A percentile compares a stretch with the other conserved stretches of the same genome.
These are phyloP conservation scores for Trichosporon sp. DNA, from an alignment of 1,284 basidiomycete species.

Conservation along the genomic window DNA sequence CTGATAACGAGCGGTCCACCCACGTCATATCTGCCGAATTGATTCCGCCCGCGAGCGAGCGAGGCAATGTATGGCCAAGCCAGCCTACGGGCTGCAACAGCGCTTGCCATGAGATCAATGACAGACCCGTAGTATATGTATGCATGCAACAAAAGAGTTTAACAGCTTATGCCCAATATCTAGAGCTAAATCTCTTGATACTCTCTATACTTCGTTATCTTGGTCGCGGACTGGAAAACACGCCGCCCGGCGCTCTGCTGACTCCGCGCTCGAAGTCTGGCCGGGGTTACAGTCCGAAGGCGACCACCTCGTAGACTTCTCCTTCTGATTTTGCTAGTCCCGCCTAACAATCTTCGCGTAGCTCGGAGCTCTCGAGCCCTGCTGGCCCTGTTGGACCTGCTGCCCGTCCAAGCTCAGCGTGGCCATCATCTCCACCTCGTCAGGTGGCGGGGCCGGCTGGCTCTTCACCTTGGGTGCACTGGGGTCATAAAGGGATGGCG, in stretches of 20 bases:
- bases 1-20: background rate
- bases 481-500: conserved; percentile 35
- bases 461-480: conserved; percentile 2
- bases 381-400: background rate
- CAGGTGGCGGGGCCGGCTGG: background rate
- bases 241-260: background rate
- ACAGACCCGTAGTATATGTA: background rate
- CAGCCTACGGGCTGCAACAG: background rate
- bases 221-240: too few species aligned
- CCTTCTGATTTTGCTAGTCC: conserved; percentile 22
- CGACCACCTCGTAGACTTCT: background rate
- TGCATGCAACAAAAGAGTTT: conserved; percentile 4
- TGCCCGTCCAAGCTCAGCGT: background rate
- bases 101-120: background rate
- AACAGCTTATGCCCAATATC: conserved; percentile 1
- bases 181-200: background rate
- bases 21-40: background rate
- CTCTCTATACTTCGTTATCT: background rate
- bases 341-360: conserved; percentile 46
- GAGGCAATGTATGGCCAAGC: background rate
- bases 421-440: conserved; percentile 7
- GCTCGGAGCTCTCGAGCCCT: conserved; percentile 22
- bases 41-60: background rate
- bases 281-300: background rate
- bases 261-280: too few species aligned